phyloP scores from a whole-genome alignment of 202 grass and related monocot species.

The Digitaria exilis region DNA sequence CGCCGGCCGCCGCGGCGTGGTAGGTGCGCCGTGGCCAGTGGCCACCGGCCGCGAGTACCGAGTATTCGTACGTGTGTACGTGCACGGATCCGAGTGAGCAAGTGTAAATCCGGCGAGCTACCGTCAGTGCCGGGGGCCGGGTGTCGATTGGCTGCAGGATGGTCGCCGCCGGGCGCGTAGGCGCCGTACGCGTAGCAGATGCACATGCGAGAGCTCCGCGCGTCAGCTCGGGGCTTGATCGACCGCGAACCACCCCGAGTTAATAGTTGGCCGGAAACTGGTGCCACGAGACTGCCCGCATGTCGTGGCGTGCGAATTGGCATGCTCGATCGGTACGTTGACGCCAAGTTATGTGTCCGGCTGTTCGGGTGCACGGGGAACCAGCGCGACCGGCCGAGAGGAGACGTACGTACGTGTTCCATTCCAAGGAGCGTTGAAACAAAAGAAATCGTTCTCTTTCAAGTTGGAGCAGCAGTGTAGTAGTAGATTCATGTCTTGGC shows the following conservation, averaged over 20 bases:
- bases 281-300: neutral
- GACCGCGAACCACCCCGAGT: slow-evolving; percentile 32
- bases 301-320: neutral
- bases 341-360: neutral
- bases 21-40: too few relatives aligned
- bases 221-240: neutral
- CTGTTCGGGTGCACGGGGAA: slow-evolving; percentile 28
- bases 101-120: slow-evolving; percentile 15
- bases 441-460: neutral
- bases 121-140: neutral
- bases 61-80: neutral
- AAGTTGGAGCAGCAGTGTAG: neutral
- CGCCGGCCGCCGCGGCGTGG: too few relatives aligned
- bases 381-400: neutral
- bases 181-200: neutral
- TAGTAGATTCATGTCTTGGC: too few relatives aligned
- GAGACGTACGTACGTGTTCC: too few relatives aligned
- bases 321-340: neutral
- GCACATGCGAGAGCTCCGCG: neutral
- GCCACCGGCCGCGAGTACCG: too few relatives aligned
- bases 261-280: neutral
- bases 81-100: neutral
- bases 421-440: neutral
- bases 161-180: neutral
- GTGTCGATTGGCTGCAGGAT: neutral